Evolutionary conservation across 768 basidiomycete genomes (phyloP).

Genomic region (Trametes punicea): DNA sequence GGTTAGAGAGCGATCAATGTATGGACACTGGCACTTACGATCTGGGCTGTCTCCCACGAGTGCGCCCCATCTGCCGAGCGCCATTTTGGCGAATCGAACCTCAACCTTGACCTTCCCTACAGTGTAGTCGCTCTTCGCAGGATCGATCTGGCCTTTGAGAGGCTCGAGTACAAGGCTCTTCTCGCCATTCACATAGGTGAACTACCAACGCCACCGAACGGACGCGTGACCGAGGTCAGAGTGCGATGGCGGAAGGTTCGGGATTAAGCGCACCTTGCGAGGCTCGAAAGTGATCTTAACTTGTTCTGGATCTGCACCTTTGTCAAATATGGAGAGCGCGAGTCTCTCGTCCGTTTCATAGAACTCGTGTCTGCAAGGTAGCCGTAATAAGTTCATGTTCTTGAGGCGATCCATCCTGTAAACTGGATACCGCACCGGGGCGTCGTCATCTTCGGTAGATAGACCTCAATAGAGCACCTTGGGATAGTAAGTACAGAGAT

Average conservation of each 20-base stretch:
- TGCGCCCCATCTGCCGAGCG: slow-evolving; percentile 66
- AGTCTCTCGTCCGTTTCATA: slow-evolving; percentile 81
- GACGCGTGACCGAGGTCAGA: not conserved
- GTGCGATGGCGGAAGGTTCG: not conserved
- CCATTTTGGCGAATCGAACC: slow-evolving; percentile 68
- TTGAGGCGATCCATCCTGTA: no score
- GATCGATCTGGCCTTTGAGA: slow-evolving; percentile 76
- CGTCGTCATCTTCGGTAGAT: not conserved
- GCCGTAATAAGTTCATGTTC: no score
- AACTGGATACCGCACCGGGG: slow-evolving; percentile 3
- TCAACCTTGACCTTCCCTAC: slow-evolving; percentile 90
- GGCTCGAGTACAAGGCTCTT: slow-evolving; percentile 73
- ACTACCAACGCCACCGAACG: slow-evolving; percentile 33
- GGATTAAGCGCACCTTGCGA: slow-evolving; percentile 46
- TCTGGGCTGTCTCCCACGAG: slow-evolving; percentile 75
- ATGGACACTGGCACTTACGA: slow-evolving; percentile 46
- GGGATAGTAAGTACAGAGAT: not conserved
- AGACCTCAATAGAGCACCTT: not conserved
- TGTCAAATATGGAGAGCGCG: slow-evolving; percentile 75
- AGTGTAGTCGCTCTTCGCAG: slow-evolving; percentile 55
- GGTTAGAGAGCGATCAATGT: slow-evolving; percentile 22
- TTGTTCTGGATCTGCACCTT: slow-evolving; percentile 62
- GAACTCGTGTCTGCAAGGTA: slow-evolving; percentile 78
- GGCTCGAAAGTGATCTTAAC: slow-evolving; percentile 63
- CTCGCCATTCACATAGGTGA: slow-evolving; percentile 65